These are phyloP conservation scores for Neopestalotiopsis sp. DNA, from an alignment of 2,329 filamentous ascomycete genomes.

Conservation along the genomic window DNA sequence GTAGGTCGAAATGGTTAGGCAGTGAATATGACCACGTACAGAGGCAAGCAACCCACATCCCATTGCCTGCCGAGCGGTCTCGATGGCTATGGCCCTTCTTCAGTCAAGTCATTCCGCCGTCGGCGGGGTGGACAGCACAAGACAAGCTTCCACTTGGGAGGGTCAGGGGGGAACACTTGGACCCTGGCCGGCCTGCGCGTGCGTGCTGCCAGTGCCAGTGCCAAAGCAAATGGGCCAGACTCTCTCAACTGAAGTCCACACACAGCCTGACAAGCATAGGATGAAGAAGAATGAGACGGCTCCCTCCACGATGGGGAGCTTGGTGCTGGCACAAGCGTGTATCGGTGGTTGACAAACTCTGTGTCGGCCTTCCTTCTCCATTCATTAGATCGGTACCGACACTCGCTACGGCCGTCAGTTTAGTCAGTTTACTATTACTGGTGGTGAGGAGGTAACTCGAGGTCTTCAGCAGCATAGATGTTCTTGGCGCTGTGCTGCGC, in stretches of 20 bases:
- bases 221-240: neutral
- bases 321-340: constrained; percentile 6
- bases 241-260: neutral
- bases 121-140: neutral
- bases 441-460: neutral
- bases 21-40: neutral
- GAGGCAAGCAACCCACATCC: neutral
- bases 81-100: neutral
- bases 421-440: neutral
- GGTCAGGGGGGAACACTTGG: neutral
- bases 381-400: neutral
- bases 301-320: neutral
- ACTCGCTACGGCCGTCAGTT: neutral
- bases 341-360: constrained; percentile 7
- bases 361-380: neutral
- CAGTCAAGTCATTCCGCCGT: constrained; percentile 1
- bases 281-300: neutral
- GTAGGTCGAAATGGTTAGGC: neutral
- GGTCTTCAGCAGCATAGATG: neutral
- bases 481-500: neutral
- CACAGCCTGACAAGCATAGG: neutral
- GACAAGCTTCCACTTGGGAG: neutral
- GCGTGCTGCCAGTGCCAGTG: neutral
- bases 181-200: neutral
- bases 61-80: neutral